Conservation (phyloP, 176 grass and related monocot genomes). For the Melocanna baccifera region DNA sequence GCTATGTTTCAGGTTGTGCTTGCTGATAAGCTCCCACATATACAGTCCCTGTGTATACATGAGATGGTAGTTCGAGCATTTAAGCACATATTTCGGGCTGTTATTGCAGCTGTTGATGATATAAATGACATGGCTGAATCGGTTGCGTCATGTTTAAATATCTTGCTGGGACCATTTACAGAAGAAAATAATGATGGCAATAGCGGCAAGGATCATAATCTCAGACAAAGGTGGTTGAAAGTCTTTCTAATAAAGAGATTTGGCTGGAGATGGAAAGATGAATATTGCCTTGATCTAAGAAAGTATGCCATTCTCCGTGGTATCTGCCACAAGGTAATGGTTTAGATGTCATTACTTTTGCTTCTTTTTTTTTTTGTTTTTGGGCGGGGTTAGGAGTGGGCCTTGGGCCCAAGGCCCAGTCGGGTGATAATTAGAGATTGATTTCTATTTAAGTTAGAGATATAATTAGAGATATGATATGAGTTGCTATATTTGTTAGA, state of each 20-base stretch:
- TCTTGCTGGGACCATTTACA: conserved; percentile 69
- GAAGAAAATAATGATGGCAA: conserved; percentile 50
- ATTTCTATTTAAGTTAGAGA: too few relatives aligned
- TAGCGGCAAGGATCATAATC: conserved; percentile 47
- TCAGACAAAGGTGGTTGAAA: conserved; percentile 84
- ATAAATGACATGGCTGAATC: conserved; percentile 64
- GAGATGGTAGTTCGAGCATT: conserved; percentile 98
- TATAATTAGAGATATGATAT: too few relatives aligned
- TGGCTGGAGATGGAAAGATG: conserved; percentile 77
- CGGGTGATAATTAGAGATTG: too few relatives aligned
- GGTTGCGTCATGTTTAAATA: conserved; percentile 84
- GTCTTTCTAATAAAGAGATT: conserved; percentile 81
- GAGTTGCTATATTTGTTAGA: too few relatives aligned
- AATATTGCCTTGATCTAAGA: conserved; percentile 72
- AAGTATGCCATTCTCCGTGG: conserved; percentile 95
- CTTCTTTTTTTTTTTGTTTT: neutral
- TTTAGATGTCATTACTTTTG: conserved; percentile 4
- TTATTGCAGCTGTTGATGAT: conserved; percentile 77
- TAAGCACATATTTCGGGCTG: conserved; percentile 86
- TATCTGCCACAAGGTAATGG: conserved; percentile 87
- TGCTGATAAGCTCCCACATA: conserved; percentile 91
- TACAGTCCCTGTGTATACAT: conserved; percentile 94
- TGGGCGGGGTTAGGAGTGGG: too few relatives aligned
- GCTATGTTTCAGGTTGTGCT: conserved; percentile 72
- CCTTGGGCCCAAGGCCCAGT: too few relatives aligned